phyloP scores from a whole-genome alignment of 169 alveolate species.

The Ichthyophthirius multifiliis region DNA sequence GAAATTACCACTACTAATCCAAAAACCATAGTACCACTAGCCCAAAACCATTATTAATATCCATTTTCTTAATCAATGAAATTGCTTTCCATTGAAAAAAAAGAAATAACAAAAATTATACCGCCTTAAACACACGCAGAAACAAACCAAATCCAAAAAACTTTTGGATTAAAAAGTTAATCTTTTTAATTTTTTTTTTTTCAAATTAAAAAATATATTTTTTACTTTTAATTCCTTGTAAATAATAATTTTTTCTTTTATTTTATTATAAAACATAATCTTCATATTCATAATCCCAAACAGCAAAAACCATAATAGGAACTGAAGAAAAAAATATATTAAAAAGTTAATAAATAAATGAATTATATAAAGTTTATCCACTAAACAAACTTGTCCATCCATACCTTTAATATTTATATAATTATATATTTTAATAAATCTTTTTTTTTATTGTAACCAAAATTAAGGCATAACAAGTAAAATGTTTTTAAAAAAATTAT shows the following conservation, averaged over 20 bases:
- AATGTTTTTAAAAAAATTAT: conserved; percentile 34
- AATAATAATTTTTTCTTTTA: conserved; percentile 54
- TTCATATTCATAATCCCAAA: conserved; percentile 55
- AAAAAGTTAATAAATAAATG: conserved; percentile 42
- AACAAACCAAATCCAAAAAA: conserved; percentile 44
- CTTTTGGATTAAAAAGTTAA: conserved; percentile 36
- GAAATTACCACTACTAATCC: conserved; percentile 46
- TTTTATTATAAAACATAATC: not conserved
- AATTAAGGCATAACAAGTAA: no score
- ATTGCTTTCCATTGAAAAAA: conserved; percentile 23
- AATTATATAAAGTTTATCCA: conserved; percentile 13
- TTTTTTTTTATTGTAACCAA: no score
- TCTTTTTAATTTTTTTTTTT: conserved; percentile 25
- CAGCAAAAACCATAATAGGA: conserved; percentile 70
- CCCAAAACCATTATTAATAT: conserved; percentile 40
- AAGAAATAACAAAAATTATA: conserved; percentile 26
- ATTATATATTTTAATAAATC: conserved; percentile 47
- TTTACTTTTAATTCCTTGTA: conserved; percentile 11
- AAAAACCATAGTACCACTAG: conserved; percentile 52
- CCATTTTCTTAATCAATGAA: conserved; percentile 33
- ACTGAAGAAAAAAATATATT: conserved; percentile 63
- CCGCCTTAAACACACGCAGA: conserved; percentile 43
- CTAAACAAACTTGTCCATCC: not conserved
- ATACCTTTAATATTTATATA: conserved; percentile 15
- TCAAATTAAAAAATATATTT: conserved; percentile 40